Evolutionary conservation across 768 basidiomycete species (phyloP).

Genomic region (Mycena vitilis): DNA sequence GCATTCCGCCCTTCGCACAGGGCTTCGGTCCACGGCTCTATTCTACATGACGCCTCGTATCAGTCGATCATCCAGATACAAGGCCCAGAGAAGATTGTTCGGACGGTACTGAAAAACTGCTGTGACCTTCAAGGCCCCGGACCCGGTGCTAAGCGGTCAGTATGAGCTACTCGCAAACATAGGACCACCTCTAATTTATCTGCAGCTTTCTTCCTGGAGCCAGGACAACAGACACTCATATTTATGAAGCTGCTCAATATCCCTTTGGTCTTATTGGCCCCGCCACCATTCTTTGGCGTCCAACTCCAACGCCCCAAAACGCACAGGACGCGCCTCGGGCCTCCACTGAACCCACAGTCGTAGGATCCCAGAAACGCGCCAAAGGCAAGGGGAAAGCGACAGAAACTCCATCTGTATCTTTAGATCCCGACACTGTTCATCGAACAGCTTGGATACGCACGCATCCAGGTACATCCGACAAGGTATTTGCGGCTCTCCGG

Average conservation of each 20-base stretch:
- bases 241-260: conserved; percentile 73
- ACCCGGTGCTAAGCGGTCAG: conserved; percentile 72
- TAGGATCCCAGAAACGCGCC: conserved; percentile 36
- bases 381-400: conserved; percentile 49
- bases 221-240: conserved; percentile 71
- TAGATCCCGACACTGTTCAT: conserved; percentile 24
- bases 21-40: conserved; percentile 85
- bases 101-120: conserved; percentile 61
- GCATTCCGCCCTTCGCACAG: conserved; percentile 92
- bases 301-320: conserved; percentile 19
- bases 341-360: not conserved
- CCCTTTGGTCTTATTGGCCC: conserved; percentile 81
- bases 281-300: conserved; percentile 76
- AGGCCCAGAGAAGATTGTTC: conserved; percentile 69
- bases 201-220: conserved; percentile 74
- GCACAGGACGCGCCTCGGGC: conserved; percentile 34
- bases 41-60: conserved; percentile 93
- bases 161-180: not conserved
- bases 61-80: conserved; percentile 78
- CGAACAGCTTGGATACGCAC: conserved; percentile 80
- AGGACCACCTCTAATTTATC: conserved; percentile 14
- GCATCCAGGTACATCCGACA: conserved; percentile 79
- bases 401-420: conserved; percentile 28
- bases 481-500: conserved; percentile 64
- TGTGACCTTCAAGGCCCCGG: conserved; percentile 74